Evolutionary conservation across 2,329 filamentous ascomycete genomes (phyloP), one percentile per base, ranked within the genome.

Genomic region (Calonectria pseudoreteaudii): DNA sequence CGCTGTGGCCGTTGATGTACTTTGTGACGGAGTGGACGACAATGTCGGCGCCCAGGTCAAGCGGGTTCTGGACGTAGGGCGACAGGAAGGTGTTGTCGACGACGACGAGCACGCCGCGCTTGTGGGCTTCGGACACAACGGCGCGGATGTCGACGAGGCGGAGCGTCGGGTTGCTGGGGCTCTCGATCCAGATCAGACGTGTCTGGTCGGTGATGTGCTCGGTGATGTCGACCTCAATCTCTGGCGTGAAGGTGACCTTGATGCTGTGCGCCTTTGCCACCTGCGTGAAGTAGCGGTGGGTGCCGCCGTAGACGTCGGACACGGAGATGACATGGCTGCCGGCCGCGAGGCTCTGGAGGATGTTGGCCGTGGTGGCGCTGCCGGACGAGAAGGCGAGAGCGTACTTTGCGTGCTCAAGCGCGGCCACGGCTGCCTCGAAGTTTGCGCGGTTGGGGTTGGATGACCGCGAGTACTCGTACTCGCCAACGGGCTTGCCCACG

Each of bases 11-110:
- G 85, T 98, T 98, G 88, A 99, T 98, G 87, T 98, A 99, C 88
- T 99, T 99, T 56, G 97, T 99, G 70, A 99, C 97, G 70, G 93
- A 96, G 90, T 98, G 96, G 53, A 98, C 94, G 78, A 98, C 96
- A 77, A 98, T 96, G 85, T 99, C 97, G 79, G 97, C 97, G 80
- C 97, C 97, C 83, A 96, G 95, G 83, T 97, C 93, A 70, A 99
- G 92, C 4, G 97, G 97, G 86, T 98, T 98, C 87, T 99, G 97
- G 62, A 99, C 91, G 84, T 98, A 99, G 38, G 97, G 97, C 75
- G 94, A 96, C 83, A 98, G 89, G 89, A 99, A 99, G 26, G 97
- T 99, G 88, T 99, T 99, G 88, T 99, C 97, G 52, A 99, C 97
- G n/a, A 99, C 97, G 53, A 99, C 97, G 83, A 95, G 89, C 81